Evolutionary conservation across 1,139 yeast species (phyloP), one percentile per base, ranked within the genome.

Genomic region (Suhomyces chickasaworum): DNA sequence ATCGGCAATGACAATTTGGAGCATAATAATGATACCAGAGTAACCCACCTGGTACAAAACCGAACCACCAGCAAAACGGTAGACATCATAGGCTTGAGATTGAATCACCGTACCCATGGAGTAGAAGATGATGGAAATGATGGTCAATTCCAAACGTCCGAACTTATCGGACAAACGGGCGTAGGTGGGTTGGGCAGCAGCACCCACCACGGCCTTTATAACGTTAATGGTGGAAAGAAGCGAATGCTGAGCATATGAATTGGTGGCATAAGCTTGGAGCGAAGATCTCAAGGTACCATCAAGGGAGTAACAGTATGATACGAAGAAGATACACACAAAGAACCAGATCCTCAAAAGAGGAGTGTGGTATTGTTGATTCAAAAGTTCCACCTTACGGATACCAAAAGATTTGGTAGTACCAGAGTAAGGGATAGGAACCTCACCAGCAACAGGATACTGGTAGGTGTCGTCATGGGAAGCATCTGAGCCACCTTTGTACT

Each of bases 161-260:
- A 84, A 84, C 18, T 80, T 74, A 64, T 86, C 91, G 3, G 88
- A 77, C 36, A 85, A 67, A 57, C 90, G 74, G 7, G 93, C 91
- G 51, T 75, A 83, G 15, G 82, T 72, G 3, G 88, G 84, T 61
- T 84, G 89, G 7, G 88, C 77, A 22, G 87, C 90, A 33, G 89
- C 89, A 45, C 83, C 86, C 38, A 84, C 78, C 38, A 85, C 86
- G 23, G 81, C 73, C 48, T 78, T 75, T 46, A 84, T 78, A 27
- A 83, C 86, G 50, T 78, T 78, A 45, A 86, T 80, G 4, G 91
- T 83, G 4, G 93, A 76, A 42, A 80, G 65, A 45, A 84, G 69
- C 12, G 90, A 81, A 61, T 84, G 90, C 18, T 68, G 58, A 6
- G 73, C 54, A 62, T 81, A 86, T 2, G 84, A 75, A 37, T 72